Percentiles rank a stretch among this genome's conserved stretches.
These are phyloP conservation scores for Hymenoscyphus fructigenus DNA, from an alignment of 2,329 filamentous ascomycete genomes.

Conservation along the genomic window DNA sequence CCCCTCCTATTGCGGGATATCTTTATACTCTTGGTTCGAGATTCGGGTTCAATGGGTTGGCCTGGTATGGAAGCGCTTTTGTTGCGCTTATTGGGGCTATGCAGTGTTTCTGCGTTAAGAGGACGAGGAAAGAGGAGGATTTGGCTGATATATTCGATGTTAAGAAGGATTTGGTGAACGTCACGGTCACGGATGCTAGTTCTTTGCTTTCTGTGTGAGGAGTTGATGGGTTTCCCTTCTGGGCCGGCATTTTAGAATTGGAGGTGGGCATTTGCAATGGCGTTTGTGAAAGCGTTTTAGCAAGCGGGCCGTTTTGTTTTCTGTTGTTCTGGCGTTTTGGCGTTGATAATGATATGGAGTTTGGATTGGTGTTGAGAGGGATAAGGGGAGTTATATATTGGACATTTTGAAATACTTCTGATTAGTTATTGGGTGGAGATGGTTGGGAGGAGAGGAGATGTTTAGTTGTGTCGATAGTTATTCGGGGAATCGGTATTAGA, in stretches of 20 bases:
- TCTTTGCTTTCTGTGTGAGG: not conserved
- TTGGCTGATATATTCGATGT: conserved; percentile 19
- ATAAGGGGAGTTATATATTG: no score
- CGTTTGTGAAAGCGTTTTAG: conserved; percentile 14
- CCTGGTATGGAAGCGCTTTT: conserved; percentile 62
- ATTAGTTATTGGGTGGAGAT: no score
- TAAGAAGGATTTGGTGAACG: conserved; percentile 8
- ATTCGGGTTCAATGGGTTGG: conserved; percentile 58
- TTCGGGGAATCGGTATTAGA: no score
- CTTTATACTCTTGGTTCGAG: conserved; percentile 60
- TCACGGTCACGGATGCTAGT: not conserved
- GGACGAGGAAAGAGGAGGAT: conserved; percentile 18
- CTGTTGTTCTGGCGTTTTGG: no score
- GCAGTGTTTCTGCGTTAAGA: conserved; percentile 52
- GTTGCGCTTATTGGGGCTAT: conserved; percentile 56
- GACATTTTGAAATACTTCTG: no score
- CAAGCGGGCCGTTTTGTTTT: conserved; percentile 3
- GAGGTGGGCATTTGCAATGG: conserved; percentile 6
- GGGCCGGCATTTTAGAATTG: not conserved
- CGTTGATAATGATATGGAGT: no score
- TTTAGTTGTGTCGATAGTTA: no score
- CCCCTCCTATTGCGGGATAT: conserved; percentile 63
- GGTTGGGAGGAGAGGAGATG: no score
- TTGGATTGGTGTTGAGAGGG: no score
- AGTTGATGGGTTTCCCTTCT: not conserved